Base-by-base conservation (phyloP, 768 basidiomycete genomes). In the Russula lepida region DNA sequence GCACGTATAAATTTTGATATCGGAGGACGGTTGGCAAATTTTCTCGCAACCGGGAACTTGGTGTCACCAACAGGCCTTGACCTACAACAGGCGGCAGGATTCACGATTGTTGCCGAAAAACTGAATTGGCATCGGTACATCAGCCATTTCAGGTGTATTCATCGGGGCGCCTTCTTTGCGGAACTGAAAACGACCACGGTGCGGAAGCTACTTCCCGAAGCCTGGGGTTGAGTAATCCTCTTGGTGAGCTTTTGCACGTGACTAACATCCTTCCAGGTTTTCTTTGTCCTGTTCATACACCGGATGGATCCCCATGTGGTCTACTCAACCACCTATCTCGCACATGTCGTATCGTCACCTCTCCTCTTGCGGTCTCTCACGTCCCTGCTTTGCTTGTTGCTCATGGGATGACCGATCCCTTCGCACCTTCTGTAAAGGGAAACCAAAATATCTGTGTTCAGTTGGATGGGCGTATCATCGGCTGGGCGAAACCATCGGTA, bases 71-170 rank as follows among this genome's bases (percentile, higher is more conserved):
- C 92, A 1, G 97, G 97, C 62, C 84, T 99, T 57, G 97, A 98
- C 74, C 77, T 99, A 17, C 95, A 98, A 72, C 97, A 99, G 73
- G 88, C 95, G 0, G 88, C 94, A 19, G 97, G 97, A n/a, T 98
- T 95, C 74, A 98, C 97, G 1, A 97, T 99, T 67, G 89, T 98
- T 35, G 97, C 95, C 6, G 97, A 99, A 77, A 98, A 98, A 74
- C 80, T 99, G 62, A 99, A 99, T 73, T 99, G 97, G 85, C 87
- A 90, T 67, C 92, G 97, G 39, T 99, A 98, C 73, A 93, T 99
- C 73, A 90, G 89, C 70, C 97, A 99, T 76, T 99, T 99, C 79
- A 82, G 97, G 59, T 97, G 91, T 73, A 93, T 99, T 32, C 97
- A 99, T 75, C 91, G 97, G 75, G 97, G 97, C 72, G 94, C 97